A percentile compares a stretch with the other conserved stretches of the same genome.
Conservation (phyloP, 139 green algal species). For the Zygnema cylindricum region DNA sequence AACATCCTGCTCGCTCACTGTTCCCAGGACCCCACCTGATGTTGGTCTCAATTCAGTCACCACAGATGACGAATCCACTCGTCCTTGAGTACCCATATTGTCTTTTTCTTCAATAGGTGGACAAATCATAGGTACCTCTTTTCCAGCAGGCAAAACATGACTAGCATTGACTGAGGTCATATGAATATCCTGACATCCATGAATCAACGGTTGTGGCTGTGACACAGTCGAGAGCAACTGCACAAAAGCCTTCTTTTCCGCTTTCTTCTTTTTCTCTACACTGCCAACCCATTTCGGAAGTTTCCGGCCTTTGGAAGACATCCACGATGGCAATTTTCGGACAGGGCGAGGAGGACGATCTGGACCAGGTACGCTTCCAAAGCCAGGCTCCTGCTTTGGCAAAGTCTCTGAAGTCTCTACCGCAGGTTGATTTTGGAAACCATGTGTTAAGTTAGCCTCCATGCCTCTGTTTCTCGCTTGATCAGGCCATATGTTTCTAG, state of each 20-base stretch:
- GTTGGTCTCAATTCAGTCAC: background rate
- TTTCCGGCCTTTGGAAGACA: background rate
- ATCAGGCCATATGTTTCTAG: background rate
- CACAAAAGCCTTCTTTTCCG: background rate
- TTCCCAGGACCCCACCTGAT: background rate
- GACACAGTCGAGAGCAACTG: background rate
- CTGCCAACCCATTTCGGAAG: background rate
- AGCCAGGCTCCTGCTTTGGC: background rate
- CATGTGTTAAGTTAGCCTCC: background rate
- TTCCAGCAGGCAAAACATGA: background rate
- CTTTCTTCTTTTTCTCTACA: background rate
- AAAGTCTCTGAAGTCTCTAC: background rate
- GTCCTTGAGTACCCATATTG: too few species aligned
- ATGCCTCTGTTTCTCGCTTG: background rate
- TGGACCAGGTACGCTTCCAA: too few species aligned
- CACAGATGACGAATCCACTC: background rate
- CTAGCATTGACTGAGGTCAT: background rate
- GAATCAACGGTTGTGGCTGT: background rate
- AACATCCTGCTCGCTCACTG: too few species aligned
- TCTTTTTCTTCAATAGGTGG: too few species aligned
- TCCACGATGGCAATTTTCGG: background rate
- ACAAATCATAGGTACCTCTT: too few species aligned
- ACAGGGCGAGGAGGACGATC: background rate
- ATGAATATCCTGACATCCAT: background rate
- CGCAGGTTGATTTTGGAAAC: background rate